Evolutionary conservation across 352 stramenopile species (phyloP), one percentile per base, ranked within the genome.

Genomic region (Phytophthora quininea): DNA sequence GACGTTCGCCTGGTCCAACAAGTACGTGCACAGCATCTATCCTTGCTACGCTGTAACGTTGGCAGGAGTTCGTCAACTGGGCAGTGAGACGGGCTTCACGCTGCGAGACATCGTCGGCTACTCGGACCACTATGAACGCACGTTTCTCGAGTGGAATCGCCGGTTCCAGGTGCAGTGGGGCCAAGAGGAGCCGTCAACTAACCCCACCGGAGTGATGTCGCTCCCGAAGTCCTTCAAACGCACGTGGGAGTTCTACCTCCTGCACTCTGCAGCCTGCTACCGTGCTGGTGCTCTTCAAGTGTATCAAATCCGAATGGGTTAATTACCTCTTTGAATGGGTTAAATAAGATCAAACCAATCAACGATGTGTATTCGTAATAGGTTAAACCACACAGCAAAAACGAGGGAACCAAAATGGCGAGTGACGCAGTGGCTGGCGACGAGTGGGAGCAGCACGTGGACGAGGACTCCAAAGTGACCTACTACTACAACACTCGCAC

Each of bases 241-340:
- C 40, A 94, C 85, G 32, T 97, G 87, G 86, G 87, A 96, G 64
- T 96, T 96, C 64, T 96, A 97, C 58, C 58, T 97, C 57, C 74
- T 93, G 38, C 91, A 97, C 54, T 96, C 84, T 7, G 89, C 90
- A 30, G 89, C 88, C 29, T 94, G 86, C 67, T 97, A 92, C 56
- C 84, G 82, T 6, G 82, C 84, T 1, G 77, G 84, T 19, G 80
- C 84, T 37, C 77, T 93, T 31, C 84, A 93, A 63, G 77, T 78
- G 12, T 93, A 91, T 40, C 88, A 93, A 67, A 65, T 93, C 19
- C 69, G 69, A 33, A 80, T 91, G 58, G 73, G 64, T 7, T 93
- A 64, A 67, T 54, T 40, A 0, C 19, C 19, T 24, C 19, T 24
- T 24, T 24, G 19, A 24, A 24, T 24, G 0, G 19, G 19, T 24